Evolutionary conservation across 495 filamentous ascomycete genomes (phyloP), one percentile per base, ranked within the genome.

Genomic region (Friedmanniomyces endolithicus): DNA sequence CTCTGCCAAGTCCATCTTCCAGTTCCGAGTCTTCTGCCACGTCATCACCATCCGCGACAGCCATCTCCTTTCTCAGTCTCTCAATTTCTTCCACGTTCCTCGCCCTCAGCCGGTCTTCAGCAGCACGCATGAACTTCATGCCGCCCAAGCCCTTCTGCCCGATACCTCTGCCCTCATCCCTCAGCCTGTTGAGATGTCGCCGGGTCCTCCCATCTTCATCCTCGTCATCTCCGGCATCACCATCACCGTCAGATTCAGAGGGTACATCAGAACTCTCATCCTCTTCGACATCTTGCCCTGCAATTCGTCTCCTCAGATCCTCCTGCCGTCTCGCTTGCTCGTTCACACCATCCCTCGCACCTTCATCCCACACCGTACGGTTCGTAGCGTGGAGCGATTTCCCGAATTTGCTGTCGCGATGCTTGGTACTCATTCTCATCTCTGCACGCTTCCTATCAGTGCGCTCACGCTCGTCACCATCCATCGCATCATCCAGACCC

Each of bases 361-460:
- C 67, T 24, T 72, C 70, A 53, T 72, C 70, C 70, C 70, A 72
- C 12, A 56, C 67, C 23, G 63, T 60, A 33, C 62, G 62, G 31
- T 69, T 68, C 48, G 60, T 85, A 55, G 86, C 78, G 64, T 90
- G 92, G 57, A 89, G 73, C 50, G 80, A 80, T 73, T 95, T 96
- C 11, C 90, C 90, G 88, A 90, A 98, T 62, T 87, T 94, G 71
- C 89, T 95, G 34, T 94, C 87, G 51, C 82, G 76, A 69, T 96
- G 90, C 57, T 87, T 85, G 12, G 82, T 79, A 24, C 88, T 85
- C 83, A 98, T 94, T 60, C 92, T 74, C 64, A 90, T 90, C 67
- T 85, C 79, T 6, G 92, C 92, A 60, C 92, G 75, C 57, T 79
- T 77, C 19, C 89, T 78, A 63, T 95, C 88, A 50, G 81, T 82